Percentiles rank a stretch among this genome's conserved stretches.
Evolutionary conservation across 805 yeast species (phyloP).

Genomic region (Teunomyces cretensis): DNA sequence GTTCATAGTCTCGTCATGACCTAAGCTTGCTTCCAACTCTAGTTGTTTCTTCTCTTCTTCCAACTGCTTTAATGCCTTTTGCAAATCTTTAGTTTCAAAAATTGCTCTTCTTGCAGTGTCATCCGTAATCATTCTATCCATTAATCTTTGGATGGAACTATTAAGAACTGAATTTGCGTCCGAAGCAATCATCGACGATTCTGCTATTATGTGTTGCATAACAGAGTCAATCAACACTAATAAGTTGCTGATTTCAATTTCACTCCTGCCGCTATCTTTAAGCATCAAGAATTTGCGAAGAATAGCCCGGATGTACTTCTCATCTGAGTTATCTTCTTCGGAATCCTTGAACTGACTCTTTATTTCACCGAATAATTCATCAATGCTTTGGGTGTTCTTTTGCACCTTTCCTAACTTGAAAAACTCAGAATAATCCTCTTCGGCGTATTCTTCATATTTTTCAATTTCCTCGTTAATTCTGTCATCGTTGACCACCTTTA

Average conservation of each 20-base stretch:
- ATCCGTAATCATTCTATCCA: slow-evolving; percentile 34
- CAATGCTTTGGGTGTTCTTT: slow-evolving; percentile 8
- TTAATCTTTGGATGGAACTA: slow-evolving; percentile 32
- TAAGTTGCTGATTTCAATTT: slow-evolving; percentile 23
- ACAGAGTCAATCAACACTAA: slow-evolving; percentile 31
- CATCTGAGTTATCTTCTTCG: slow-evolving; percentile 8
- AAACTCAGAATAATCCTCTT: slow-evolving; percentile 36
- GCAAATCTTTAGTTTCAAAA: slow-evolving; percentile 27
- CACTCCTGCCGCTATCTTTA: slow-evolving; percentile 23
- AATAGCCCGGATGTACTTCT: slow-evolving; percentile 18
- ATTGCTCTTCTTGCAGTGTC: slow-evolving; percentile 36
- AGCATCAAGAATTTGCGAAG: slow-evolving; percentile 26
- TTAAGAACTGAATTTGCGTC: slow-evolving; percentile 29
- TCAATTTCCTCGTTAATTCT: slow-evolving; percentile 38
- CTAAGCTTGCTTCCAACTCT: slow-evolving; percentile 21
- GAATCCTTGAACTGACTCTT: slow-evolving; percentile 7
- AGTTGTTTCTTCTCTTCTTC: slow-evolving; percentile 21
- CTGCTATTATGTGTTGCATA: slow-evolving; percentile 29
- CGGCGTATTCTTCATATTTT: slow-evolving; percentile 37
- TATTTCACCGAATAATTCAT: slow-evolving; percentile 13
- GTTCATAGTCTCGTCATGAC: slow-evolving; percentile 18
- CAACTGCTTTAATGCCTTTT: slow-evolving; percentile 19
- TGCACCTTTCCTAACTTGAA: slow-evolving; percentile 9
- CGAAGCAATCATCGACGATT: slow-evolving; percentile 19
- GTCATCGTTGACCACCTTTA: slow-evolving; percentile 28